Base-by-base conservation (phyloP, 192 early-diverging fungal genomes). In the Coemansia sp. region DNA sequence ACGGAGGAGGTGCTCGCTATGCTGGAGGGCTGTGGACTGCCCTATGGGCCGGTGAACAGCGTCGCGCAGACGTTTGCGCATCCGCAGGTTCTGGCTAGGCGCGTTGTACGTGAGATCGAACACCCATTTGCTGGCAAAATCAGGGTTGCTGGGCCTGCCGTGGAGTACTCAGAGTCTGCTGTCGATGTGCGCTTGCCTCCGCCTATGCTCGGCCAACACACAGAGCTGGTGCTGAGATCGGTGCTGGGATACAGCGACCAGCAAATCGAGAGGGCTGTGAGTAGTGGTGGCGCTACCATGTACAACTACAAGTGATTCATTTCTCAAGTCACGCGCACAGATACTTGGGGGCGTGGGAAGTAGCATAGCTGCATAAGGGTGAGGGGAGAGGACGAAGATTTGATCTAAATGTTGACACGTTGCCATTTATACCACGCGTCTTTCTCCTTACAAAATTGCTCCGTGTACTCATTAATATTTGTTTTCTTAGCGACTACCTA, bases 191-290 rank as follows among this genome's bases (percentile, higher is more conserved):
- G 92, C 18, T 48, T 84, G 18, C 88, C 93, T 6, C 95, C 96
- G 16, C 94, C 93, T 16, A 72, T 86, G 58, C 78, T 96, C 13
- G 96, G 95, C 36, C 86, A 96, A 67, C 95, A 98, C 79, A 96
- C 94, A 6, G 76, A 83, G n/a, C 87, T 92, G 36, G 83, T 98
- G 16, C 74, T 98, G 63, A 60, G 37, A 20, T 62, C 74, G 0
- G 72, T 93, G 10, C 73, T 94, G 20, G 87, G 87, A 1, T 95
- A 93, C 71, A 68, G 69, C 7, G 62, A 86, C 13, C 38, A 70
- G 5, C 84, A 88, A 46, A 85, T 97, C 21, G 72, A 71, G 10
- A 26, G 46, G 16, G 79, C 69, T 1, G 74, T 76, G 26, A 5
- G 34, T 0, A 45, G 66, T 8, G 79, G 74, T 14, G 74, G 67